Percentiles rank a stretch among this genome's conserved stretches.
These are phyloP conservation scores for Eucalyptus tenuipes DNA, from an alignment of 345 rosid species.

Conservation along the genomic window DNA sequence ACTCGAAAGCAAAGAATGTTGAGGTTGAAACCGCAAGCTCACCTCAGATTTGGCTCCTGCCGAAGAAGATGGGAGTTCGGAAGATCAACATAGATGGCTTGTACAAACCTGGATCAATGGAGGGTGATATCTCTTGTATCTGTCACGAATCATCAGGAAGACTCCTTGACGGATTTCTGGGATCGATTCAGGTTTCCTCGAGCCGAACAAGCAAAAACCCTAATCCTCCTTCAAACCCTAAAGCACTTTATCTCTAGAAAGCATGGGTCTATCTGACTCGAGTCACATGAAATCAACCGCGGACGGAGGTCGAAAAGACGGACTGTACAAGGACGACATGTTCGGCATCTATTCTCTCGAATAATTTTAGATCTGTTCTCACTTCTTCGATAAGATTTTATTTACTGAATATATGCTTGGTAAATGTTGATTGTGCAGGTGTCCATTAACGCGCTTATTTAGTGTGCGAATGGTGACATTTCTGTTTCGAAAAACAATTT, in stretches of 20 bases:
- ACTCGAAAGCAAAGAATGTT: background rate
- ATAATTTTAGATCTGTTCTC: background rate
- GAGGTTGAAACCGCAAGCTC: background rate
- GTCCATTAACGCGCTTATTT: accelerated
- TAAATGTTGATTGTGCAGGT: background rate
- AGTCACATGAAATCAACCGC: background rate
- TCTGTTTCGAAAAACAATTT: accelerated
- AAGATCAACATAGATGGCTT: background rate
- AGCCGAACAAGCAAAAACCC: background rate
- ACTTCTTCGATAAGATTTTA: background rate
- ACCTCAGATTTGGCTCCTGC: background rate
- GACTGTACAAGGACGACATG: background rate
- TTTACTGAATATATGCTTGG: background rate
- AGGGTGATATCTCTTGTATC: background rate
- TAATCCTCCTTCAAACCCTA: background rate
- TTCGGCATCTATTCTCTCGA: background rate
- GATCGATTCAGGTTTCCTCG: background rate
- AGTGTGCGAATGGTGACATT: accelerated
- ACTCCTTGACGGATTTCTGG: background rate
- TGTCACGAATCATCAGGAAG: background rate
- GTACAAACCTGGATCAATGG: background rate
- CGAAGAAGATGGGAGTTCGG: background rate
- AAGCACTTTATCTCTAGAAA: background rate
- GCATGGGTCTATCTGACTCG: background rate
- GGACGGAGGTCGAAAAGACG: background rate